These are phyloP conservation scores for Pseudogymnoascus sp. DNA, from an alignment of 2,329 filamentous ascomycete genomes.

Conservation along the genomic window DNA sequence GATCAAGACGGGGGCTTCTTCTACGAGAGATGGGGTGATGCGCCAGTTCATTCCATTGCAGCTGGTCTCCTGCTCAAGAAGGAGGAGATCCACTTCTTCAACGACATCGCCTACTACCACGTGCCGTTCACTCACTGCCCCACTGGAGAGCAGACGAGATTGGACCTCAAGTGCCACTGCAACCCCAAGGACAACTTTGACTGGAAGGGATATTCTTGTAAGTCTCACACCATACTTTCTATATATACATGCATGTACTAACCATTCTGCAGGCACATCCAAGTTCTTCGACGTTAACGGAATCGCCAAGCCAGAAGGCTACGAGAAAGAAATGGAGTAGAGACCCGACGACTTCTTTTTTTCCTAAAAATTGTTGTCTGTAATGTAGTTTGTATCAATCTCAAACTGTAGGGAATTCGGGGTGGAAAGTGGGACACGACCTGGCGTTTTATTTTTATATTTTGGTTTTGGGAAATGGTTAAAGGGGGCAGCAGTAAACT, in stretches of 20 bases:
- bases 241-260: conserved; percentile 4
- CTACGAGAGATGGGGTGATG: conserved; percentile 97
- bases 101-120: conserved; percentile 97
- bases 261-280: conserved; percentile 57
- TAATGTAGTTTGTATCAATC: not conserved
- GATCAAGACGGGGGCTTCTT: conserved; percentile 95
- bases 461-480: not conserved
- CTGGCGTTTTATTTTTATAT: not conserved
- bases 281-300: conserved; percentile 79
- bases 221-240: conserved; percentile 32
- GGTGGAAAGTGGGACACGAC: not conserved
- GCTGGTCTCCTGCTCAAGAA: conserved; percentile 81
- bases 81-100: conserved; percentile 95
- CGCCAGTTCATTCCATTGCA: conserved; percentile 95
- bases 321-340: conserved; percentile 61
- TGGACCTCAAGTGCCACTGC: conserved; percentile 87
- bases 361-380: not conserved
- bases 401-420: not conserved
- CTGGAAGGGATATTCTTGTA: conserved; percentile 98
- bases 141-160: conserved; percentile 73
- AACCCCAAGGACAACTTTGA: conserved; percentile 97
- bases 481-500: not conserved
- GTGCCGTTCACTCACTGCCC: conserved; percentile 98
- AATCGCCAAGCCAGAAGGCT: conserved; percentile 76
- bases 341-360: conserved; percentile 8